Percentiles rank a stretch among this genome's conserved stretches.
phyloP scores from a whole-genome alignment of 2,329 filamentous ascomycete species.

The Keithomyces neogunnii region DNA sequence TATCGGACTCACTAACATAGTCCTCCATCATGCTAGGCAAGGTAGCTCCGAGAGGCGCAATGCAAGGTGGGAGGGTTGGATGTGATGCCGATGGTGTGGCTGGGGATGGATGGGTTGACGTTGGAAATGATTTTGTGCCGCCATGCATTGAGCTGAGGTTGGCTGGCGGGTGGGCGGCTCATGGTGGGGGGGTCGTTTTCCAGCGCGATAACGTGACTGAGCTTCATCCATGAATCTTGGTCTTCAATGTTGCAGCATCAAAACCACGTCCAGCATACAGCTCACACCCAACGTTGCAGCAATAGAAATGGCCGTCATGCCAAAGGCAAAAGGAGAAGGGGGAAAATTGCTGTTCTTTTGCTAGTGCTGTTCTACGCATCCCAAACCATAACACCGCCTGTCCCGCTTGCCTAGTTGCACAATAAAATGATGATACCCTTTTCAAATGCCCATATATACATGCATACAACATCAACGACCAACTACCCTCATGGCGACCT shows the following conservation, averaged over 20 bases:
- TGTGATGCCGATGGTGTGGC: slow-evolving; percentile 1
- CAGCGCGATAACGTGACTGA: slow-evolving; percentile 8
- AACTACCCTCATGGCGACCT: neutral
- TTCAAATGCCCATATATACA: neutral
- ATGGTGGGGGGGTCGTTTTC: slow-evolving; percentile 1
- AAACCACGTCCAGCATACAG: neutral
- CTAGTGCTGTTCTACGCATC: no score
- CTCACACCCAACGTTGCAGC: no score
- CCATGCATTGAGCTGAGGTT: neutral
- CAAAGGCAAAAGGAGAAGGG: no score
- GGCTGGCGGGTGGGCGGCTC: neutral
- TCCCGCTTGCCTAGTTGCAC: neutral
- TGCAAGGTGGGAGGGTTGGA: slow-evolving; percentile 1
- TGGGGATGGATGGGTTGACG: neutral
- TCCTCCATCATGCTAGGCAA: slow-evolving; percentile 67
- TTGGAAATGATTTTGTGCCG: slow-evolving; percentile 2
- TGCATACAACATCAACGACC: neutral
- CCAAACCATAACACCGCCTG: no score
- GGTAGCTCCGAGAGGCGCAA: neutral
- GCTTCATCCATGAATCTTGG: neutral
- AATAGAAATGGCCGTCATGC: no score
- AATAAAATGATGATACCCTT: neutral
- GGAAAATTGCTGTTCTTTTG: no score
- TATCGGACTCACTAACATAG: slow-evolving; percentile 95
- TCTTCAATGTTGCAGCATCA: neutral